These are phyloP conservation scores for Meripilus lineatus DNA, from an alignment of 1,284 basidiomycete species.

Conservation along the genomic window DNA sequence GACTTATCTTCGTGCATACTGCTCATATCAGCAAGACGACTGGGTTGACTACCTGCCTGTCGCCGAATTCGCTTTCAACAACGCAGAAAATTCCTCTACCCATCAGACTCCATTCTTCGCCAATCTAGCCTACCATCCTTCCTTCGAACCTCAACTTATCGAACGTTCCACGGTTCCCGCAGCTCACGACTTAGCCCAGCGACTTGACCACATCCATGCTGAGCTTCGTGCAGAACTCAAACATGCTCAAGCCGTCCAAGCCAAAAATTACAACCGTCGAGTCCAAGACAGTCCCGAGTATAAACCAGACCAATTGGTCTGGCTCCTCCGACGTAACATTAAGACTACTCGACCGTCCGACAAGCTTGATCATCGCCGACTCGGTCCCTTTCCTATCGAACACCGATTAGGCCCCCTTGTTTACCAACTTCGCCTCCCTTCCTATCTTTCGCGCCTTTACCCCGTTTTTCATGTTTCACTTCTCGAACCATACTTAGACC, in stretches of 20 bases:
- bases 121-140: slow-evolving; percentile 29
- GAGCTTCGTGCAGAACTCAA: slow-evolving; percentile 25
- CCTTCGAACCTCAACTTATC: slow-evolving; percentile 1
- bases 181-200: background rate
- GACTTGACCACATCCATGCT: slow-evolving; percentile 14
- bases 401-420: slow-evolving; percentile 16
- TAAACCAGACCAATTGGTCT: slow-evolving; percentile 31
- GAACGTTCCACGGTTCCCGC: background rate
- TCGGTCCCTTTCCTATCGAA: slow-evolving; percentile 36
- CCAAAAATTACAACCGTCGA: slow-evolving; percentile 19
- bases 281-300: slow-evolving; percentile 22
- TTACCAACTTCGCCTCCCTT: slow-evolving; percentile 29
- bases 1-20: slow-evolving; percentile 32
- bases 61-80: slow-evolving; percentile 33
- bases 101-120: slow-evolving; percentile 32
- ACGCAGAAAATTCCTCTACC: slow-evolving; percentile 22
- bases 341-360: slow-evolving; percentile 32
- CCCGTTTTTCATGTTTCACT: slow-evolving; percentile 40
- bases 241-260: slow-evolving; percentile 23
- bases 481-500: too few relatives aligned
- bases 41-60: slow-evolving; percentile 39
- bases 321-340: slow-evolving; percentile 31
- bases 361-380: slow-evolving; percentile 32
- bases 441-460: slow-evolving; percentile 28
- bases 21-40: slow-evolving; percentile 38